These are phyloP conservation scores for Plasmopara halstedii DNA, from an alignment of 352 stramenopile genomes.

Conservation along the genomic window DNA sequence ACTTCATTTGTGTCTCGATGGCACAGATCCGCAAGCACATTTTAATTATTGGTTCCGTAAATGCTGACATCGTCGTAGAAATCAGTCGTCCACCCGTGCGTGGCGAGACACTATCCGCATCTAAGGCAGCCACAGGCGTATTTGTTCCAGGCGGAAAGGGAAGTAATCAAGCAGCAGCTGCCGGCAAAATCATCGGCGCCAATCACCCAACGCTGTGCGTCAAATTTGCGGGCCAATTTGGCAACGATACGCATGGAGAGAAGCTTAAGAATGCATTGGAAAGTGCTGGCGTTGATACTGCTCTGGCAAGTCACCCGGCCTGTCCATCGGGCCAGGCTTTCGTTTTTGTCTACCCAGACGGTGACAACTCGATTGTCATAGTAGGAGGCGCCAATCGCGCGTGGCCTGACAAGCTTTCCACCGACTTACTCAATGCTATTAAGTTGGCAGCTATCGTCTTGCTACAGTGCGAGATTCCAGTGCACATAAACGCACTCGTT, in stretches of 20 bases:
- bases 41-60: slow-evolving; percentile 76
- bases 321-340: slow-evolving; percentile 71
- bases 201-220: slow-evolving; percentile 20
- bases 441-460: slow-evolving; percentile 49
- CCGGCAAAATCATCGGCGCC: slow-evolving; percentile 30
- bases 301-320: slow-evolving; percentile 27
- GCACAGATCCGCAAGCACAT: slow-evolving; percentile 26
- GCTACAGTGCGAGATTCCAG: slow-evolving; percentile 68
- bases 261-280: slow-evolving; percentile 37
- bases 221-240: slow-evolving; percentile 66
- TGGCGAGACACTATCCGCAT: slow-evolving; percentile 58
- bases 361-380: slow-evolving; percentile 82
- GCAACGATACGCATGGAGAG: slow-evolving; percentile 51
- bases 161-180: slow-evolving; percentile 69
- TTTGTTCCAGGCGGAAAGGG: slow-evolving; percentile 73
- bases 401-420: slow-evolving; percentile 41
- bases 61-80: slow-evolving; percentile 76
- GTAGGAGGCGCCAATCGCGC: slow-evolving; percentile 65
- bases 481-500: slow-evolving; percentile 45
- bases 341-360: slow-evolving; percentile 75
- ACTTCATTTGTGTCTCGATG: slow-evolving; percentile 3
- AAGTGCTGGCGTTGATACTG: slow-evolving; percentile 26
- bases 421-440: slow-evolving; percentile 32
- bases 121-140: slow-evolving; percentile 45
- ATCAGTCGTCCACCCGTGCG: slow-evolving; percentile 53